Conservation (phyloP, 176 grass and related monocot genomes). For the Alloteropsis semialata region DNA sequence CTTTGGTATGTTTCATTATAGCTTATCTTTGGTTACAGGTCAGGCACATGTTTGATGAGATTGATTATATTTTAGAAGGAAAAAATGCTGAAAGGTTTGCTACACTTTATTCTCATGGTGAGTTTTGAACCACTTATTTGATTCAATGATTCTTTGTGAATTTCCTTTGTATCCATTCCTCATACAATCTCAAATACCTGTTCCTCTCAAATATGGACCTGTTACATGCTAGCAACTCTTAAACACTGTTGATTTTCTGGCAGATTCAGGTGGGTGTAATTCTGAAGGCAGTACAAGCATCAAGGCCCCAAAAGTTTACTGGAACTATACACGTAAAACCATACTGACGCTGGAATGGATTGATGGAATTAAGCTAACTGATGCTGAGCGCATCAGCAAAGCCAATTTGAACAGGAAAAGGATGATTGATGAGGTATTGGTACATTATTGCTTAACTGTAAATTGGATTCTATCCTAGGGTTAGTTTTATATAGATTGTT, state of each 20-base stretch:
- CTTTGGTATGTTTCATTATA: not conserved
- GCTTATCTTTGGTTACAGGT: constrained; percentile 53
- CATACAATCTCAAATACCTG: not conserved
- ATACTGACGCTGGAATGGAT: constrained; percentile 96
- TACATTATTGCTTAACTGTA: not conserved
- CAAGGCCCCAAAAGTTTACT: constrained; percentile 93
- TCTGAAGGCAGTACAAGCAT: constrained; percentile 41
- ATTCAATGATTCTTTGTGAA: not conserved
- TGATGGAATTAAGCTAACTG: constrained; percentile 92
- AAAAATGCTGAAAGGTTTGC: constrained; percentile 93
- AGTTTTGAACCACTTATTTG: constrained; percentile 19
- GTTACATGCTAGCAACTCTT: not conserved
- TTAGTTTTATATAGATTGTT: not conserved
- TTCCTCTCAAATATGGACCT: not conserved
- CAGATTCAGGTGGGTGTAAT: constrained; percentile 33
- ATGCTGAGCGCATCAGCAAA: constrained; percentile 64
- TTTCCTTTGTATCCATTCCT: not conserved
- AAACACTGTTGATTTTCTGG: not conserved
- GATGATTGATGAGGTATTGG: constrained; percentile 79
- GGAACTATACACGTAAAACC: constrained; percentile 75
- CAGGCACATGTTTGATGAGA: constrained; percentile 99
- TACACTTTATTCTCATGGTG: constrained; percentile 63
- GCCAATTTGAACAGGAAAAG: constrained; percentile 72
- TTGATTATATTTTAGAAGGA: constrained; percentile 86
- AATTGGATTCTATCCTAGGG: not conserved